Evolutionary conservation across 805 yeast genomes (phyloP).

Genomic region (Ogataea philodendri): DNA sequence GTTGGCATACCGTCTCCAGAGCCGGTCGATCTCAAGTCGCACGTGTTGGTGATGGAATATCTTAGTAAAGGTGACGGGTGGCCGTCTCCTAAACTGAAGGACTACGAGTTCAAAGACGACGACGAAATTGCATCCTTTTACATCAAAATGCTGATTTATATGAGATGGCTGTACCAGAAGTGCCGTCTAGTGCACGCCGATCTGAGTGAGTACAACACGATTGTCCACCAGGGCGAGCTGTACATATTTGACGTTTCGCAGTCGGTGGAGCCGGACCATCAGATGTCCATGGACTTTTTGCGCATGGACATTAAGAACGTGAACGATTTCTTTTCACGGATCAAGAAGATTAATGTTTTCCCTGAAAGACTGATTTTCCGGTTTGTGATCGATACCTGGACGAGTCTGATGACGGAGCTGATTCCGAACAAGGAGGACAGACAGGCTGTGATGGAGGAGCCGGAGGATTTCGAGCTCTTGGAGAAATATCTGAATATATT

Average conservation of each 20-base stretch:
- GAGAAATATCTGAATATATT: conserved; percentile 44
- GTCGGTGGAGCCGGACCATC: conserved; percentile 96
- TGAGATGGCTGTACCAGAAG: conserved; percentile 82
- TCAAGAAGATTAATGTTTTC: conserved; percentile 70
- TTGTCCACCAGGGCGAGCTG: conserved; percentile 73
- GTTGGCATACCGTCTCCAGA: conserved; percentile 92
- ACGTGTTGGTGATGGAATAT: conserved; percentile 94
- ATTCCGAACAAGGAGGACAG: conserved; percentile 30
- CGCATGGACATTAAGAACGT: conserved; percentile 98
- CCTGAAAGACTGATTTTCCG: conserved; percentile 81
- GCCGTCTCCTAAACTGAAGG: conserved; percentile 88
- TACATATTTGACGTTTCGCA: conserved; percentile 96
- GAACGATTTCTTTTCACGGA: conserved; percentile 76
- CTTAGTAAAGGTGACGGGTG: conserved; percentile 74
- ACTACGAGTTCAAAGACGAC: conserved; percentile 68
- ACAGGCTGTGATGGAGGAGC: conserved; percentile 14
- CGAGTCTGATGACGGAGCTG: conserved; percentile 25
- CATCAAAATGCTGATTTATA: conserved; percentile 74
- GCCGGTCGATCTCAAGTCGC: conserved; percentile 84
- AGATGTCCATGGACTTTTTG: conserved; percentile 89
- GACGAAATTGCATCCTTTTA: conserved; percentile 69
- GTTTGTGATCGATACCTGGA: conserved; percentile 57
- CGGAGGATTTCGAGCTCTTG: conserved; percentile 43
- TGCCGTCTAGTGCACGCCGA: conserved; percentile 96
- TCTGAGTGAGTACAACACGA: conserved; percentile 88